Base-by-base conservation (phyloP, 2,329 filamentous ascomycete genomes). In the Nigrospora sphaerica region DNA sequence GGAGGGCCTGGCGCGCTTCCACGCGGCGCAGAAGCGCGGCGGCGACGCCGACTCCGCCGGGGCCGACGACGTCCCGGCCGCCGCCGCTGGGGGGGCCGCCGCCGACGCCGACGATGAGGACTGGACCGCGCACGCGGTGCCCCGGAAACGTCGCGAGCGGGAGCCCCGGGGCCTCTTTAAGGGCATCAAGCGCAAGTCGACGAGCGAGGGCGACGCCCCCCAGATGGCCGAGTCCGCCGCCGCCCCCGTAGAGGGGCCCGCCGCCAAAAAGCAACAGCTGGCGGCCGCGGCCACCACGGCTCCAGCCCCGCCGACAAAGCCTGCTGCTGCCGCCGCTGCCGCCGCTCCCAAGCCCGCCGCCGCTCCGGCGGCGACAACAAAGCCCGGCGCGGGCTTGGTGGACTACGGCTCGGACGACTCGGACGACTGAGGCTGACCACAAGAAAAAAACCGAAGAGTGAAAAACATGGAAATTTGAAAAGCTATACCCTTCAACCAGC, bases 341-440 rank as follows among this genome's bases (percentile, higher is more conserved):
- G 32, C 47, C 12, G 40, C 45, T 41, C 43, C 42, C 9, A 48
- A 50, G 39, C 40, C 52, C 31, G 32, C 37, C 10, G 47, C 44
- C 10, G 16, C 46, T 17, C 39, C 33, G 4, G 42, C 44, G 14
- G n/a, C n/a, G n/a, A n/a, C n/a, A n/a, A 34, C 48, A 17, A 66
- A 63, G 46, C 50, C 63, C 3, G 58, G 61, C 9, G 44, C 71
- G 39, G 69, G 68, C 0, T 57, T 82, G 35, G 78, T 81, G 12
- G 71, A 68, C 47, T 83, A 82, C 51, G 78, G 72, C 6, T 82
- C 78, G 1, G 78, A 80, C 39, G 68, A 71, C 16, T 73, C 75
- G 38, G 72, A 75, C 18, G 62, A 59, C 14, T 42, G 40, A 42
- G 16, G 17, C 6, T 6, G 9, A 16, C 17, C 6, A 28, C 23